Base-by-base conservation (phyloP, 2,329 filamentous ascomycete species). In the Botrytis sinoallii region DNA sequence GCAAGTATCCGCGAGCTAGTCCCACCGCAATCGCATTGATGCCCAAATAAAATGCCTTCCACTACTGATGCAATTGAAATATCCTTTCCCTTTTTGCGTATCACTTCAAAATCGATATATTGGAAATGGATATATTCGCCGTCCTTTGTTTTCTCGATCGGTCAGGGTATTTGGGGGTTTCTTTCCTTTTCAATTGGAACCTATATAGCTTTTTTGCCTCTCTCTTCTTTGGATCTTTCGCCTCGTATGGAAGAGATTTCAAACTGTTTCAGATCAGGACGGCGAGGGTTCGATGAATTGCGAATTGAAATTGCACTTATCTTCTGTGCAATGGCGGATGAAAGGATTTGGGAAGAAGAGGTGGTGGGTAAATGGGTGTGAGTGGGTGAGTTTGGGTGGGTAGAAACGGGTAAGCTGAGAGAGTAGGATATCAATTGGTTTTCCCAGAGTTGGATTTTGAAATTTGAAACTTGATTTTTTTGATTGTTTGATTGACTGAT, bases 21-120 rank as follows among this genome's bases (percentile, higher is more conserved):
- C 68, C 74, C 74, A 76, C 75, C 70, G 74, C 72, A 76, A 76
- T 77, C 71, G 74, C 78, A 80, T 80, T 79, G 77, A 79, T 80
- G 78, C 77, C 78, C 79, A 77, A 78, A 75, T 74, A 74, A 67
- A 59, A 72, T 66, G 61, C 61, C 61, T 67, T 72, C 61, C 61
- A 67, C 71, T 55, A 68, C 64, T 48, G 65, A 69, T 68, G 71
- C 71, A 63, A 73, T 60, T 63, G 71, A 73, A 52, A 60, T 48
- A 75, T 71, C 55, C 61, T 71, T 61, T 66, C 70, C 52, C 46
- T 57, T 72, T 48, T 44, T 67, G 61, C 71, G 63, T 73, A 63
- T 73, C 65, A 73, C 71, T 73, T 60, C 65, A 73, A 40, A 73
- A 73, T 73, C 71, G 71, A 73, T 69, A 73, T 73, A 73, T 73